Base-by-base conservation (phyloP, 2,329 filamentous ascomycete species). In the Sclerotinia borealis region DNA sequence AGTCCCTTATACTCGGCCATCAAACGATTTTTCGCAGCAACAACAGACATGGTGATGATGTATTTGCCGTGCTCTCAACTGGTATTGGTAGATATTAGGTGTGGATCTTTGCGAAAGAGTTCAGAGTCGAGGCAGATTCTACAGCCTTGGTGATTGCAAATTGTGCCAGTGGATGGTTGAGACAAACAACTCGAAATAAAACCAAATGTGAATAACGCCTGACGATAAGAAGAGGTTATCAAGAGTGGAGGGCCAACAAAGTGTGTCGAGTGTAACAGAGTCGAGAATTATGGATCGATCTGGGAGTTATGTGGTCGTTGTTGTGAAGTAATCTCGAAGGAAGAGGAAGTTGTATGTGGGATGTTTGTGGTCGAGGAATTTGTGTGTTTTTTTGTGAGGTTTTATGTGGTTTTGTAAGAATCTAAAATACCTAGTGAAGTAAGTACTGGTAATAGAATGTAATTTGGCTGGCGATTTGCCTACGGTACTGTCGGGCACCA, bases 1-100 rank as follows among this genome's bases (percentile, higher is more conserved):
- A 98, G 83, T 50, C 85, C 82, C 76, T 90, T 89, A 79, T 91
- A 87, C 81, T 98, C 93, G 70, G 89, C 89, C 90, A 96, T 92
- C 63, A 98, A 83, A 59, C 96, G 89, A 72, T 91, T 87, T 77
- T 93, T 89, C 41, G 90, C 87, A 69, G 80, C 79, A 70, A 74
- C 72, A 8, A 43, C 60, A 59, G 70, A 69, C 70, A 70, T 70
- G 39, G 39, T 62, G 51, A 29, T 36, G 22, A 15, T 19, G 25
- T 25, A 29, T 59, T 37, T 37, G 45, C 17, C 15, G 15, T 45
- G 19, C 54, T 45, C n/a, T 45, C 29, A 25, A 56, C 3, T 19
- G 27, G 7, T 25, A 11, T 47, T 34, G 39, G 43, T 25, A 27
- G 29, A 36, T 19, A 29, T 29, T 15, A 15, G 49, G 19, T 8